phyloP scores from a whole-genome alignment of 371 early-diverging fungal species.

The Choanephora cucurbitarum region DNA sequence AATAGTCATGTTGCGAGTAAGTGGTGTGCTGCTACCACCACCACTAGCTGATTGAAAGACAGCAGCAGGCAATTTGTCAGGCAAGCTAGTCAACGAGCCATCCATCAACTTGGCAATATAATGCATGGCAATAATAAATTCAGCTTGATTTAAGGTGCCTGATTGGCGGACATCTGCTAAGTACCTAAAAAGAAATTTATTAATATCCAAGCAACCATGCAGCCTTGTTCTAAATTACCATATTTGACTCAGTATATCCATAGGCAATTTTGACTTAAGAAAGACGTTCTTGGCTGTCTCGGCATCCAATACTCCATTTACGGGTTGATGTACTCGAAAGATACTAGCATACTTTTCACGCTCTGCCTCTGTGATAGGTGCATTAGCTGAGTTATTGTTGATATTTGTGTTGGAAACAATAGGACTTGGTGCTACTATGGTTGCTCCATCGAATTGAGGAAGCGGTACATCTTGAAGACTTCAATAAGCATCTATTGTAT shows the following conservation, averaged over 20 bases:
- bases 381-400: not conserved
- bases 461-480: conserved; percentile 41
- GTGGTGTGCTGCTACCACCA: conserved; percentile 22
- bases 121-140: conserved; percentile 85
- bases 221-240: conserved; percentile 35
- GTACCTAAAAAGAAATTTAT: conserved; percentile 35
- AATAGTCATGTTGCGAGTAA: conserved; percentile 15
- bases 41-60: conserved; percentile 57
- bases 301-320: conserved; percentile 41
- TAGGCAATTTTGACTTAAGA: conserved; percentile 47
- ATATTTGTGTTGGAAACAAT: conserved; percentile 15
- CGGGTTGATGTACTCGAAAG: conserved; percentile 45
- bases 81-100: conserved; percentile 59
- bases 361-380: conserved; percentile 32
- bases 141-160: conserved; percentile 68
- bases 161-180: conserved; percentile 74
- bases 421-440: conserved; percentile 26
- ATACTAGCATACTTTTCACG: conserved; percentile 48
- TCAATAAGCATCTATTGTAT: not conserved
- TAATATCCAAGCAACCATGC: not conserved
- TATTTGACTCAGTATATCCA: conserved; percentile 45
- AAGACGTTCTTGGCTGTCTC: conserved; percentile 44
- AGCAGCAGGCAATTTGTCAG: conserved; percentile 60
- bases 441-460: conserved; percentile 59
- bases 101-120: conserved; percentile 78